Base-by-base conservation (phyloP, 768 basidiomycete genomes). In the Termitomyces sp. region DNA sequence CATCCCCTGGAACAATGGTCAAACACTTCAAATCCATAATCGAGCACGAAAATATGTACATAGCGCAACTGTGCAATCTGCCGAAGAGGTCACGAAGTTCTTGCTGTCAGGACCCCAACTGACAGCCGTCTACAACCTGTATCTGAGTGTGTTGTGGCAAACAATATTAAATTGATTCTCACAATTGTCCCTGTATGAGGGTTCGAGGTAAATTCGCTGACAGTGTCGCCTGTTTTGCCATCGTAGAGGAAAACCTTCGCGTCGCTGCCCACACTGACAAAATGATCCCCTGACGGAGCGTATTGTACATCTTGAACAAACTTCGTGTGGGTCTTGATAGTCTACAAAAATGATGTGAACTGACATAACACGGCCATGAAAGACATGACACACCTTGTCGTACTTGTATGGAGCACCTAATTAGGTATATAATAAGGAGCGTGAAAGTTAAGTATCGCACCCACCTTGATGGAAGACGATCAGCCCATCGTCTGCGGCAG, bases 271-370 rank as follows among this genome's bases (percentile, higher is more conserved):
- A 91, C 93, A 58, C 92, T 94, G 14, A 84, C 88, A 66, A 98
- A 95, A 44, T 85, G 75, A 43, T 88, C 83, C 2, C 96, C 96
- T 9, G 87, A 87, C 0, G 86, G 85, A 0, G 93, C 79, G 68
- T 86, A 98, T 54, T 84, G 82, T 36, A 98, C 83, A 59, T 96
- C 93, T 72, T 96, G 92, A 16, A 98, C 90, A 66, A 95, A 97
- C 69, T 89, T 92, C 14, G 86, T 88, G 69, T 98, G 96, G 2
- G 87, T 88, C 70, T 84, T 87, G 73, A 97, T 88, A 12, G 86
- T 83, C 89, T 92, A 49, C 16, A 48, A 33, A 16, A 5, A 32
- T 3, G 1, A 14, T 22, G 20, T 10, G 12, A 55, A 33, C 1
- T 43, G 14, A n/a, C 40, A 24, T 36, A 6, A 20, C n/a, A n/a